Evolutionary conservation across 83 land plant species (phyloP).

Genomic region (Thuja plicata): DNA sequence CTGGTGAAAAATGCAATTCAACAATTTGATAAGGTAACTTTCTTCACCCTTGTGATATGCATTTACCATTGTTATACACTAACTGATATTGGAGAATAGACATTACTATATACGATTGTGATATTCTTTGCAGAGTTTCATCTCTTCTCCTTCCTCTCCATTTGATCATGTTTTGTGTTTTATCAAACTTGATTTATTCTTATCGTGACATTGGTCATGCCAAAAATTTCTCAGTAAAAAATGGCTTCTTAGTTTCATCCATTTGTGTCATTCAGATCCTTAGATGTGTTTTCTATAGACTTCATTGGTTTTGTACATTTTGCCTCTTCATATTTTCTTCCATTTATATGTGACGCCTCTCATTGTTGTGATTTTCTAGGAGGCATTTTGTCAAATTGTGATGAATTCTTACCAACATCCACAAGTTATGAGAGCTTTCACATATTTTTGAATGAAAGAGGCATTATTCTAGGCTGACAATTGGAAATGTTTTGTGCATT

Average conservation of each 20-base stretch:
- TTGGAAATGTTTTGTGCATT: conserved; percentile 33
- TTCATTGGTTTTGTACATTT: neutral
- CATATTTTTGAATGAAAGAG: conserved; percentile 32
- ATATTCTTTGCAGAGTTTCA: no score
- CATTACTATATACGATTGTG: no score
- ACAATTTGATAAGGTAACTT: conserved; percentile 33
- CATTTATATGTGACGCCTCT: neutral
- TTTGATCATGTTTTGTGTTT: no score
- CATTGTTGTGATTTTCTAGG: conserved; percentile 20
- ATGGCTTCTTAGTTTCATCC: neutral
- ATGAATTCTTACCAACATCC: conserved; percentile 21
- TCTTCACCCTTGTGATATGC: no score
- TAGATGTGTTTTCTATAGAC: neutral
- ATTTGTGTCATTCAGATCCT: neutral
- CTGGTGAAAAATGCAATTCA: conserved; percentile 29
- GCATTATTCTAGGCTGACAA: conserved; percentile 24
- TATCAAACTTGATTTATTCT: neutral
- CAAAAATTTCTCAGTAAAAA: neutral
- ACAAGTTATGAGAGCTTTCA: conserved; percentile 25
- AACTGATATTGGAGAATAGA: no score
- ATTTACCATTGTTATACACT: no score
- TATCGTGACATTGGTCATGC: neutral
- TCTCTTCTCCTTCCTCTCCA: no score
- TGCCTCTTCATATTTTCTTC: neutral
- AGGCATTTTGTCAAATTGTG: conserved; percentile 27